Percentiles rank a stretch among this genome's conserved stretches.
These are phyloP conservation scores for Achlya hypogyna DNA, from an alignment of 352 stramenopile genomes.

Conservation along the genomic window DNA sequence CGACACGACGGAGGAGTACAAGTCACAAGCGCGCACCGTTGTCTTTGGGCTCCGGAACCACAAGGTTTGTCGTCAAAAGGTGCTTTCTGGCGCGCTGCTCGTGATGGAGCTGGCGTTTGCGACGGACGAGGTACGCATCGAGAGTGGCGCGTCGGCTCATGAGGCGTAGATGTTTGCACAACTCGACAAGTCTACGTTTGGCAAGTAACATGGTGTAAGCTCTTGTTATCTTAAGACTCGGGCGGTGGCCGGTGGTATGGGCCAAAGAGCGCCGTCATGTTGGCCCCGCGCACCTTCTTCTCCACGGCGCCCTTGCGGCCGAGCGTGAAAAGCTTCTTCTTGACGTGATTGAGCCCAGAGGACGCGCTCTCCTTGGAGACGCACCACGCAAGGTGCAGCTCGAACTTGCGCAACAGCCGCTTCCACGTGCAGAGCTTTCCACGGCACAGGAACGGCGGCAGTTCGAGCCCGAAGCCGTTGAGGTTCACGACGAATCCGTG, in stretches of 20 bases:
- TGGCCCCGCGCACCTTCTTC: neutral
- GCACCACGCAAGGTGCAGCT: slow-evolving; percentile 74
- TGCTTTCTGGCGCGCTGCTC: slow-evolving; percentile 53
- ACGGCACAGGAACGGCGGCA: slow-evolving; percentile 71
- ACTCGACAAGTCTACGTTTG: neutral
- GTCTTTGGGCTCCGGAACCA: slow-evolving; percentile 74
- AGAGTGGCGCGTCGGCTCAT: neutral
- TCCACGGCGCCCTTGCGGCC: neutral
- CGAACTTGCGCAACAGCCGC: slow-evolving; percentile 74
- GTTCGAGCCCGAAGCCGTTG: slow-evolving; percentile 64
- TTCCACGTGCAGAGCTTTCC: slow-evolving; percentile 75
- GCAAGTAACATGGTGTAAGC: slow-evolving; percentile 2
- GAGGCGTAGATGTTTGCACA: slow-evolving; percentile 3
- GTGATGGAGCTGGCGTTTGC: slow-evolving; percentile 66
- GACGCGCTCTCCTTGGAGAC: slow-evolving; percentile 75
- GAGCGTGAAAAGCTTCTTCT: slow-evolving; percentile 65
- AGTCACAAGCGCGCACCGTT: slow-evolving; percentile 58
- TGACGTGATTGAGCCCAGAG: slow-evolving; percentile 74
- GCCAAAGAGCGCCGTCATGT: slow-evolving; percentile 5
- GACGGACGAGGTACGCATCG: slow-evolving; percentile 43
- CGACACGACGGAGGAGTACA: slow-evolving; percentile 69
- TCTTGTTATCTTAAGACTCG: neutral
- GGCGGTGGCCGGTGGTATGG: neutral
- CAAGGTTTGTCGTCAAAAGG: slow-evolving; percentile 43
- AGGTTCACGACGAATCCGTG: slow-evolving; percentile 82